A percentile compares a stretch with the other conserved stretches of the same genome.
Evolutionary conservation across 805 yeast genomes (phyloP).

Genomic region (Nakazawaea wickerhamii): DNA sequence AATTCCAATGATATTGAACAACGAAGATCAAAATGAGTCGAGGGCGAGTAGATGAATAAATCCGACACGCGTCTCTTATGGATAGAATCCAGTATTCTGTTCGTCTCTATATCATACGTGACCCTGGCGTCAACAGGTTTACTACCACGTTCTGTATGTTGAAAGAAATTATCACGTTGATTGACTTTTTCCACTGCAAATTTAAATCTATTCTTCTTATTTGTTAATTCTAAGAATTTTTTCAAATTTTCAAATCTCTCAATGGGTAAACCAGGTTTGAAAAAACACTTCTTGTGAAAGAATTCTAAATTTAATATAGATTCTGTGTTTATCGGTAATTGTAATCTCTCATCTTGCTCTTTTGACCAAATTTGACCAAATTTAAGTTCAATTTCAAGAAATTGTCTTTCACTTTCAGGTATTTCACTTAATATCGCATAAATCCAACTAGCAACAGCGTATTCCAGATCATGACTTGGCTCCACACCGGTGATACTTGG

Average conservation of each 20-base stretch:
- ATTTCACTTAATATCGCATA: conserved; percentile 74
- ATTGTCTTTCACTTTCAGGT: conserved; percentile 36
- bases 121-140: conserved; percentile 61
- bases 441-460: conserved; percentile 84
- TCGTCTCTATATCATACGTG: conserved; percentile 62
- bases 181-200: conserved; percentile 59
- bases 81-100: conserved; percentile 61
- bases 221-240: conserved; percentile 49
- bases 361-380: conserved; percentile 68
- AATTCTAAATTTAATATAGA: conserved; percentile 46
- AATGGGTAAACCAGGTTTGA: conserved; percentile 63
- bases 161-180: conserved; percentile 56
- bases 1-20: conserved; percentile 72
- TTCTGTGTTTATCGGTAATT: conserved; percentile 65
- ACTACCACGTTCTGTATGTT: conserved; percentile 57
- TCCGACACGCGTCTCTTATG: conserved; percentile 73
- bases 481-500: conserved; percentile 66
- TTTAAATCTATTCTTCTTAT: conserved; percentile 34
- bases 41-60: conserved; percentile 67
- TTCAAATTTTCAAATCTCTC: conserved; percentile 53
- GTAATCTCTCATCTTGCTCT: conserved; percentile 53
- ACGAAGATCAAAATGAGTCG: conserved; percentile 70
- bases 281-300: conserved; percentile 47
- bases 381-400: conserved; percentile 69
- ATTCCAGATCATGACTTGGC: conserved; percentile 75